Percentiles rank a stretch among this genome's conserved stretches.
Evolutionary conservation across 352 stramenopile species (phyloP).

Genomic region (Phytophthora cactorum): DNA sequence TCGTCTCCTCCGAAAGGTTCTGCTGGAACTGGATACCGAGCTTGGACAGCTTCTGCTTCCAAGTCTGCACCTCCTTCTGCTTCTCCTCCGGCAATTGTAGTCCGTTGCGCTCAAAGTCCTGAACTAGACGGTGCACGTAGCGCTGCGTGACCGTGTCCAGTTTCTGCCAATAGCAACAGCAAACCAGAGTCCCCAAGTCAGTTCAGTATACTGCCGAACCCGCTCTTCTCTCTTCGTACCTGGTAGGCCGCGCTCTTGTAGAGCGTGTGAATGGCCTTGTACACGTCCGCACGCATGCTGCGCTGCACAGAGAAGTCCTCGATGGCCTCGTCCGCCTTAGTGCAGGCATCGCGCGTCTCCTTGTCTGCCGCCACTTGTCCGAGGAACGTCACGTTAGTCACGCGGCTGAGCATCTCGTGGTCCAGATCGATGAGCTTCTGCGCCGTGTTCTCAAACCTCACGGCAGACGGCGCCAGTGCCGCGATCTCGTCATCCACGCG

Average conservation of each 20-base stretch:
- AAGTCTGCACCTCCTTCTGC: conserved; percentile 73
- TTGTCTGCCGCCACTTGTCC: conserved; percentile 75
- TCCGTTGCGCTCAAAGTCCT: conserved; percentile 89
- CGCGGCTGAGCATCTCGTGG: conserved; percentile 82
- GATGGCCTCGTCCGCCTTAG: conserved; percentile 82
- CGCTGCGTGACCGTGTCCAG: conserved; percentile 67
- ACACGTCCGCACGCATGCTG: conserved; percentile 87
- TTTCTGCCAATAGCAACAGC: conserved; percentile 34
- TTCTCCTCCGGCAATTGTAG: conserved; percentile 75
- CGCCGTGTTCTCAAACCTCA: conserved; percentile 76
- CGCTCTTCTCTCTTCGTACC: conserved; percentile 25
- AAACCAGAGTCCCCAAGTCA: not conserved
- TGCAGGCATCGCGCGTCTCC: conserved; percentile 80
- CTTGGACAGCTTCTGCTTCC: conserved; percentile 89
- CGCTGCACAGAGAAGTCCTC: conserved; percentile 76
- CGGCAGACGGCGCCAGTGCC: conserved; percentile 35
- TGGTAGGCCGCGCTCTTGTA: conserved; percentile 52
- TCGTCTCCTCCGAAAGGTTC: conserved; percentile 89
- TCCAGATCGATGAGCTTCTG: conserved; percentile 85
- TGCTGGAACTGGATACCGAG: conserved; percentile 85
- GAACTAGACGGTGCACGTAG: conserved; percentile 77
- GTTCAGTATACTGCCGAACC: not conserved
- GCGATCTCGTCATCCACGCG: conserved; percentile 77
- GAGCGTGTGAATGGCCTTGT: conserved; percentile 72
- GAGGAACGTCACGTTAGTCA: conserved; percentile 89